Evolutionary conservation across 208 protist species (phyloP).

Genomic region (Leishmania gerbilli): DNA sequence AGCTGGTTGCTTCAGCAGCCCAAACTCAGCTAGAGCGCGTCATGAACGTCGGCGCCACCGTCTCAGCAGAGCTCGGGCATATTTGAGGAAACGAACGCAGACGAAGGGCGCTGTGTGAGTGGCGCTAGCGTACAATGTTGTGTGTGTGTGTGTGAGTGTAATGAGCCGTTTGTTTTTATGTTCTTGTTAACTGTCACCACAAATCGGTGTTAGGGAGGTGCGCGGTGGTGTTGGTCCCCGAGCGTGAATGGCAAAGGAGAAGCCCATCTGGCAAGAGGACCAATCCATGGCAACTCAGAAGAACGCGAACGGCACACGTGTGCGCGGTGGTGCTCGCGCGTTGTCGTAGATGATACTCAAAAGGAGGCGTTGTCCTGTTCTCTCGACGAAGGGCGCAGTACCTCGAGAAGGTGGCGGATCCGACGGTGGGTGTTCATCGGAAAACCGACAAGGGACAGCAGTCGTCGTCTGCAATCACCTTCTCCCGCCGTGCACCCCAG

Average conservation of each 20-base stretch:
- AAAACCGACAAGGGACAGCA: not conserved
- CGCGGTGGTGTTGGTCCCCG: not conserved
- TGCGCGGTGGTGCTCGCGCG: not conserved
- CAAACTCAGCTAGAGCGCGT: conserved; percentile 80
- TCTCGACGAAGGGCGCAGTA: not conserved
- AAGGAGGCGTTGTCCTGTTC: not conserved
- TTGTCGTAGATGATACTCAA: not conserved
- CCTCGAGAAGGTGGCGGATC: not conserved
- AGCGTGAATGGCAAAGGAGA: not conserved
- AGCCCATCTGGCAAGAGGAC: not conserved
- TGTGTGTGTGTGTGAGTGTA: not conserved
- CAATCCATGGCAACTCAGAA: not conserved
- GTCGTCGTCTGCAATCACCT: not conserved
- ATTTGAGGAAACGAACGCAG: conserved; percentile 18
- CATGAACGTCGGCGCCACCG: conserved; percentile 57
- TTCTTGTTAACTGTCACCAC: not conserved
- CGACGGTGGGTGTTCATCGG: not conserved
- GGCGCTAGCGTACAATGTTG: not conserved
- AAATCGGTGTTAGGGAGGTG: not conserved
- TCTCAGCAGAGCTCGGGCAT: conserved; percentile 47
- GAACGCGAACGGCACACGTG: not conserved
- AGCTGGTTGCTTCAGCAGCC: conserved; percentile 55
- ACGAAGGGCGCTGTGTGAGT: not conserved
- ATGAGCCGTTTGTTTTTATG: not conserved
- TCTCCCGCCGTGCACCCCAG: not conserved